Evolutionary conservation across 768 basidiomycete species (phyloP), one percentile per base, ranked within the genome.

Genomic region (Tulasnella calospora): DNA sequence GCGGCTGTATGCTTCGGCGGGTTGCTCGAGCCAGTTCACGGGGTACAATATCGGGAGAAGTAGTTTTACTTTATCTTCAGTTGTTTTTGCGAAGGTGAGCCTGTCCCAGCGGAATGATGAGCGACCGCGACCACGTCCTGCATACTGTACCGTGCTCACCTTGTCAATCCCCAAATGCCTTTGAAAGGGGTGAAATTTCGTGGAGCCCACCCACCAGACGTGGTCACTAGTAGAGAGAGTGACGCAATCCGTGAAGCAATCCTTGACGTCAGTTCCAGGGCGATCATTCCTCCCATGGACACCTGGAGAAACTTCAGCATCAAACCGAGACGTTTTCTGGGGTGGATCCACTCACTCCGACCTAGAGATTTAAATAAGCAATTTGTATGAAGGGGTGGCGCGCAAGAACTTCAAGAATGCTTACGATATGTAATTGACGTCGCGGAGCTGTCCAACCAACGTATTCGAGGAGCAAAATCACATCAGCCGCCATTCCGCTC

Each of bases 281-380:
- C 89, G 73, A 94, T 93, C 94, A 94, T 95, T 6, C 94, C 94
- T 2, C 94, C 94, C 6, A 95, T 83, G 51, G 92, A 94, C 33
- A 89, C 84, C 10, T 78, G 35, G 27, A 33, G 12, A 36, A 17
- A 27, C 30, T 17, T 38, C 38, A 30, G 55, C 44, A 15, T 57
- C 74, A 76, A 27, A 35, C 35, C 2, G 61, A 57, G 6, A 61
- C 36, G 6, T 13, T 44, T 27, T 21, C 13, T 36, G 40, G n/a
- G 3, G 61, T 17, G 35, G 21, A n/a, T 33, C 6, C 5, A 72
- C 77, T 44, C 46, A 78, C 70, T 40, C 77, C 77, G 6, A 78
- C 77, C 77, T 78, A 40, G 17, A 27, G n/a, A 51, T 35, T 30
- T 36, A n/a, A 38, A 15, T 27, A 38, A 61, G 12, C 30, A 67